Conservation (phyloP, 116 monocot species). For the Dioscorea cayenensis region DNA sequence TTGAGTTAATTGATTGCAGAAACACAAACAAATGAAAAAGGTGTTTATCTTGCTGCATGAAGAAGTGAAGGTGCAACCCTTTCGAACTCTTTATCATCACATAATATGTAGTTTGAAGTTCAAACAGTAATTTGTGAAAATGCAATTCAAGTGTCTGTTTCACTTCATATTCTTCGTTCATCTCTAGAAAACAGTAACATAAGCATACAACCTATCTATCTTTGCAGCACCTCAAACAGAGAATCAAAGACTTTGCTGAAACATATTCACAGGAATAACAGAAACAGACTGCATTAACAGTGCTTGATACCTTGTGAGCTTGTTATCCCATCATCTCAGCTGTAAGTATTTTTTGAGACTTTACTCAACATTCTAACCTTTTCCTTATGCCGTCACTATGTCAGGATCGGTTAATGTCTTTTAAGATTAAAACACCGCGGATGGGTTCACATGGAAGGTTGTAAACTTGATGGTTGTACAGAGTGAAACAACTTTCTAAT, state of each 20-base stretch:
- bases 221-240: slow-evolving; percentile 51
- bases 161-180: background rate
- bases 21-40: slow-evolving; percentile 71
- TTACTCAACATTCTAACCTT: background rate
- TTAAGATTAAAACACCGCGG: too few species aligned
- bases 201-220: background rate
- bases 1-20: slow-evolving; percentile 36
- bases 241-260: slow-evolving; percentile 50
- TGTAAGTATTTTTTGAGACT: background rate
- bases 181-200: background rate
- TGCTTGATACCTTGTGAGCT: background rate
- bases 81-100: background rate
- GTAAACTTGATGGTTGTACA: background rate
- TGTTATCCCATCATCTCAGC: background rate
- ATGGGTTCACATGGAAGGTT: too few species aligned
- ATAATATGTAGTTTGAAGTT: background rate
- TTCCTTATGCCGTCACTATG: background rate
- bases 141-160: background rate
- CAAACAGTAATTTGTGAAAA: background rate
- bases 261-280: slow-evolving; percentile 25
- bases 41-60: slow-evolving; percentile 73
- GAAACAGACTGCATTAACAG: background rate
- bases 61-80: slow-evolving; percentile 54
- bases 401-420: too few species aligned
- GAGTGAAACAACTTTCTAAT: background rate